Base-by-base conservation (phyloP, 2,329 filamentous ascomycete genomes). In the Cladosporium sp. region DNA sequence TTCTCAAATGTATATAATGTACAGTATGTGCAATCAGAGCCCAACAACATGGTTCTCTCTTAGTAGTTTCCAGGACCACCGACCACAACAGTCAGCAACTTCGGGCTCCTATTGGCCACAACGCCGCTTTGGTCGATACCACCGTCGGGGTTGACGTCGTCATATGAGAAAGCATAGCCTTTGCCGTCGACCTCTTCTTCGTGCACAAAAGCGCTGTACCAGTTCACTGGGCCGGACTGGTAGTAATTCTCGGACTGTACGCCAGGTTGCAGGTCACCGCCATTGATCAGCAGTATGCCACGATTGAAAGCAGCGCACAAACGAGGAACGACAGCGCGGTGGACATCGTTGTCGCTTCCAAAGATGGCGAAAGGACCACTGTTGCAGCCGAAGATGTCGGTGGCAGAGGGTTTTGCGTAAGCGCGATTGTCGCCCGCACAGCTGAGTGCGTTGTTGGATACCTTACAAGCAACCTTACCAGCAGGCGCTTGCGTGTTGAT, bases 261-360 rank as follows among this genome's bases (percentile, higher is more conserved):
- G 6, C 70, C 70, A 1, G 82, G 82, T 67, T 82, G 77, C 3
- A 74, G 60, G 63, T 79, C 66, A 28, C 81, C 82, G 1, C 78
- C 80, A 2, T 66, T 63, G 5, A 72, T 68, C 55, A 89, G 72
- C 59, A 94, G 74, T 5, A 88, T 93, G 15, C 83, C 84, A 19
- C 90, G 82, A 73, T 92, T 90, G 67, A 93, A 84, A 0, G 88
- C 89, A 1, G 90, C 90, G 1, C 88, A 84, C 11, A 95, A 75
- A n/a, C 90, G 81, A 0, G 90, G 88, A 1, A 86, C 85, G 51
- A 92, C 81, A 39, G 87, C 87, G 60, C 74, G 72, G 55, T 78
- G 75, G 22, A 75, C 72, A 15, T 63, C 67, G 52, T 76, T 76
- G 15, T 74, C 69, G 34, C 14, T 17, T 2, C 64, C 65, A 59